Base-by-base conservation (phyloP, 768 basidiomycete genomes). In the Termitomyces sp. region DNA sequence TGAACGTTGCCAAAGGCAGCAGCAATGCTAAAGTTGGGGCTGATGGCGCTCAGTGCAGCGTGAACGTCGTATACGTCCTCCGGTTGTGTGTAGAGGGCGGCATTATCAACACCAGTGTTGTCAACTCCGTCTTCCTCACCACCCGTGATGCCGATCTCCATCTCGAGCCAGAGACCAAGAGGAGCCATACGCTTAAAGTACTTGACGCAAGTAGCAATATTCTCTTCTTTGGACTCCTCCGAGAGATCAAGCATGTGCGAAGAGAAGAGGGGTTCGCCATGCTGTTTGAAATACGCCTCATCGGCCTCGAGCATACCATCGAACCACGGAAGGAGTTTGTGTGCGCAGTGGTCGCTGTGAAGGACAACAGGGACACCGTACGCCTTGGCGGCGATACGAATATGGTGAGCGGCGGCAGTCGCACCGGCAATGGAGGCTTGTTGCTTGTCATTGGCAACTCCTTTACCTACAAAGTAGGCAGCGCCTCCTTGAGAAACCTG, bases 131-230 rank as follows among this genome's bases (percentile, higher is more conserved):
- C 97, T 73, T 99, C 97, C 74, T 99, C 97, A 66, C 97, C 97
- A 68, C 97, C 97, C 52, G 97, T 99, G 75, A 99, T 98, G 68
- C 97, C 97, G 71, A 99, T 99, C 76, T 99, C 97, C 97, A 99
- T 99, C 83, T 99, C 97, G 72, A 99, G 92, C 93, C 93, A 99
- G 60, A 92, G 76, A 52, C 91, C 89, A 68, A 98, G 73, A 60
- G 88, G 85, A 3, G 91, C 90, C 94, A 98, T 90, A 70, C 92
- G 92, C 76, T 87, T 81, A 75, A 98, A 96, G 82, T 99, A 99
- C 70, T 93, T 84, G 58, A 79, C 93, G 72, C 97, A 98, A 54
- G 79, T 92, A 44, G 80, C 87, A 70, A 98, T 99, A 80, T 98
- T 99, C 67, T 97, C 82, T 60, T 94, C 95, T 68, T 92, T 90